Base-by-base conservation (phyloP, 2,329 filamentous ascomycete species). In the Metarhizium robertsii region DNA sequence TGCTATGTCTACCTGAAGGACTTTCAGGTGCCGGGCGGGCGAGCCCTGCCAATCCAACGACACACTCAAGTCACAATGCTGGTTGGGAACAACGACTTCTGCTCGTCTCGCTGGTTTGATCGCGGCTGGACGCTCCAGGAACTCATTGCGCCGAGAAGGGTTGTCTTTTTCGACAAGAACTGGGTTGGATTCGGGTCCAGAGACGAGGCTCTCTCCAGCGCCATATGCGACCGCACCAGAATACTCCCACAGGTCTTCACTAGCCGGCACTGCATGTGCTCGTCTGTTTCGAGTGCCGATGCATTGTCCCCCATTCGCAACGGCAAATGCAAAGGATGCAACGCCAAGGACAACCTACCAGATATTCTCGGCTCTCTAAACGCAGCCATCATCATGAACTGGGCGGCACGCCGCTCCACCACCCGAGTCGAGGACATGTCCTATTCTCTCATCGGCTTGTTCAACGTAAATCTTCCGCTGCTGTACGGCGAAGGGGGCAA, bases 31-130 rank as follows among this genome's bases (percentile, higher is more conserved):
- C 25, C 25, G 25, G 25, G 25, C 25, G 25, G 45, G 46, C 13
- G 42, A 50, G 8, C 53, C 51, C 36, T 40, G 48, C 4, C 2
- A 2, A 2, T 40, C 6, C 1, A 45, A 50, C 29, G n/a, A 46
- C 7, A 38, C 25, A 25, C 25, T 25, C 25, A 25, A 25, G 25
- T 25, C 36, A 6, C n/a, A 34, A 40, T 52, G 2, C n/a, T 25
- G 5, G 20, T 36, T 2, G 18, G 52, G 7, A 20, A 40, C 10
- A 34, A 29, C 10, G 51, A 53, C 14, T 46, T 65, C 50, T 57
- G 55, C 48, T 29, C 55, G 46, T 59, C 58, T 52, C 46, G 58
- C 57, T 67, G 65, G 62, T 66, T 65, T 34, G 61, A 53, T 38
- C 53, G 61, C 3, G 56, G 58, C 7, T 60, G 56, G 56, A 60